phyloP scores from a whole-genome alignment of 2,329 filamentous ascomycete genomes.

The Trichoderma simmonsii region DNA sequence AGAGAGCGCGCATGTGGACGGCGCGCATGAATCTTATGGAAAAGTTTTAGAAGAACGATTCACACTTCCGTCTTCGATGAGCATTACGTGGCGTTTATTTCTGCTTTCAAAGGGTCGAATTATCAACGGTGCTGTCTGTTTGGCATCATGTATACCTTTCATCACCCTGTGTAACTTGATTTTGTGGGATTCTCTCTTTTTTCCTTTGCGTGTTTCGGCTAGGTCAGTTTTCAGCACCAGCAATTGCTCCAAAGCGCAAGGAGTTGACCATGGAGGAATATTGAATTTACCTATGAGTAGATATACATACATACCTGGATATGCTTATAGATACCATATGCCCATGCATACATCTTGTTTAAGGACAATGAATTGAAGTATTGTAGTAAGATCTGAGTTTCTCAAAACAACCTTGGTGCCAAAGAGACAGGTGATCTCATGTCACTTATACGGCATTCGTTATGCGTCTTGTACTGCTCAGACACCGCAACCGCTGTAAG shows the following conservation, averaged over 20 bases:
- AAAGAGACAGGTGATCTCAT: neutral
- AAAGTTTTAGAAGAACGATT: constrained; percentile 47
- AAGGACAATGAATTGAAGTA: neutral
- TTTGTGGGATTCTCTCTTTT: neutral
- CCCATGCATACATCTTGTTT: neutral
- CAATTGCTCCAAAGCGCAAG: neutral
- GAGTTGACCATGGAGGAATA: neutral
- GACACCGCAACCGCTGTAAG: neutral
- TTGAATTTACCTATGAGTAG: neutral
- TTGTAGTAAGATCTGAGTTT: neutral
- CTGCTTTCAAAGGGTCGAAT: neutral
- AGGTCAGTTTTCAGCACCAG: neutral
- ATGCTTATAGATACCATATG: neutral
- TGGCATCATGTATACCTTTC: neutral
- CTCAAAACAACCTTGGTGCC: neutral
- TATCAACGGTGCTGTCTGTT: neutral
- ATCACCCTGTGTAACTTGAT: neutral
- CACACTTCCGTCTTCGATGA: neutral
- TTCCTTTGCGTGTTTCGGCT: neutral
- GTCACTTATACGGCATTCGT: neutral
- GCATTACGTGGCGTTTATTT: neutral
- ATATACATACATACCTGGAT: neutral
- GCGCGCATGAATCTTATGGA: constrained; percentile 83
- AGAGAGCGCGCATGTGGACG: constrained; percentile 91
- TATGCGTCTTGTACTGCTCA: neutral